Evolutionary conservation across 257 asterid species (phyloP), one percentile per base, ranked within the genome.

Genomic region (Nicotiana obtusifolia): DNA sequence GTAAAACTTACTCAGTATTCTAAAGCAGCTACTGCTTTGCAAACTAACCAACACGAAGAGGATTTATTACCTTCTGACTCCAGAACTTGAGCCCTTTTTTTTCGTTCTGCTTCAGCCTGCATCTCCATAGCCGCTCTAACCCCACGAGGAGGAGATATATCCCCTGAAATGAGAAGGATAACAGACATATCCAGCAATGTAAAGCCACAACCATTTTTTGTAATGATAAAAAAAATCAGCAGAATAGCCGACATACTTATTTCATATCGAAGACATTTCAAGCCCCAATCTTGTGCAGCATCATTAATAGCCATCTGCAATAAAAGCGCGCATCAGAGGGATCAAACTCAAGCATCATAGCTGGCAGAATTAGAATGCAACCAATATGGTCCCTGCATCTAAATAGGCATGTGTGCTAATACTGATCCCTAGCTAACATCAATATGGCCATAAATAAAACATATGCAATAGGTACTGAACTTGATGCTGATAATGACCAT

Each of bases 101-200:
- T 94, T 22, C 98, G 98, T 86, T 95, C 99, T 61, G 99, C 99
- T 88, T 95, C 99, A 54, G 97, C 98, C 86, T 95, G 99, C 97
- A 95, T 92, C 88, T 93, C 98, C 99, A 95, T 95, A 4, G 97
- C 98, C 2, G 90, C 98, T 90, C 86, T 92, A 68, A 95, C 93
- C 69, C 95, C 97, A 68, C 92, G 87, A 35, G 98, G 98, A 79
- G 98, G 98, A 88, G 92, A 89, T 85, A 95, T 95, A 84, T 95
- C 98, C 97, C 90, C 99, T 94, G 83, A 64, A 85, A 78, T 66
- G 52, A 19, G 33, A 64, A 37, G 75, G 20, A 24, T 6, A 80
- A 2, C 59, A 61, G 20, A 10, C 13, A 14, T 8, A 37, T 31
- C 31, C 28, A 71, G n/a, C 37, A 82, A 22, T 62, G 35, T 16